Base-by-base conservation (phyloP, 768 basidiomycete genomes). In the Hemileccinum rubropunctum region DNA sequence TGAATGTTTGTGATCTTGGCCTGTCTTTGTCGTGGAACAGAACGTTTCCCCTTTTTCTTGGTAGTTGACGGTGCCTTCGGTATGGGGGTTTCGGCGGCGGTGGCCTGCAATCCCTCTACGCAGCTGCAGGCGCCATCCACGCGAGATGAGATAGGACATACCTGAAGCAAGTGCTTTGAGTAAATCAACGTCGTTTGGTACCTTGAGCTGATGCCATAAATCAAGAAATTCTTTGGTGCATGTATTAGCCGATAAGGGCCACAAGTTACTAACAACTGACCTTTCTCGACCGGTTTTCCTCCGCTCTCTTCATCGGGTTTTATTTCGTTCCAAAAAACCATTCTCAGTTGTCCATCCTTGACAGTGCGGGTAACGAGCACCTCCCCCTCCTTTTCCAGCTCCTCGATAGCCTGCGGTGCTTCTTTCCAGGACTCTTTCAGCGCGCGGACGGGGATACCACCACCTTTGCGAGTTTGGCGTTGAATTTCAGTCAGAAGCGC, bases 361-460 rank as follows among this genome's bases (percentile, higher is more conserved):
- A 79, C 71, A 0, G 89, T 89, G 39, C 92, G 78, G 15, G 88
- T 94, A n/a, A 92, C 88, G 35, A 93, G 76, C 1, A 93, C 89
- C 48, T 92, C 88, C 1, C 91, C 91, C 58, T 90, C 87, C 61
- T 87, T 81, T 65, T 92, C 91, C n/a, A 95, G 75, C 66, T 94
- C 90, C 62, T 93, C 90, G 38, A 95, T 84, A 0, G 88, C 89
- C 38, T 76, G 71, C 1, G 86, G 85, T 0, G 92, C 88, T 57
- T 90, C 88, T 58, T 90, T 88, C 91, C 93, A 97, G 13, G 88
- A 86, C 64, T 95, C 92, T 61, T 94, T 92, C 36, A 97, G 72
- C 1, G 83, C 77, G 17, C 90, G 82, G 27, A 95, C 86, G 13
- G 90, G 81, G 27, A 95, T 82, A 3, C 92, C 92, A 3, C 90